Evolutionary conservation across 768 basidiomycete species (phyloP).

Genomic region (Lyophyllum semitale): DNA sequence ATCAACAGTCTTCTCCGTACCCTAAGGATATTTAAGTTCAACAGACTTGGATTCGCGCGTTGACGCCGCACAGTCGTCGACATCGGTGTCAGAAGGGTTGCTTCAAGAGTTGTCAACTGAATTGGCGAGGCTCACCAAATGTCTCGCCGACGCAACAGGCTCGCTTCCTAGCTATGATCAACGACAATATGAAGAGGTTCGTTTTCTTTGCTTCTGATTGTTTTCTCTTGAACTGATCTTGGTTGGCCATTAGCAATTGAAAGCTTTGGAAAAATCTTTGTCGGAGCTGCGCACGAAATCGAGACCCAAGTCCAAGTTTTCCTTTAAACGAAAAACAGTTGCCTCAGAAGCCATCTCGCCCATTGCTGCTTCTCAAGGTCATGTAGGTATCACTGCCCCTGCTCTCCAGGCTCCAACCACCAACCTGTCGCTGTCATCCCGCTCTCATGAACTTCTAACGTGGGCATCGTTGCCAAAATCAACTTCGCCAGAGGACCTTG

Average conservation of each 20-base stretch:
- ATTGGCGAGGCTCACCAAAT: constrained; percentile 61
- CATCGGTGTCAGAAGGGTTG: constrained; percentile 30
- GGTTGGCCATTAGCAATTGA: constrained; percentile 58
- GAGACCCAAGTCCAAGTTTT: constrained; percentile 60
- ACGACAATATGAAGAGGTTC: constrained; percentile 66
- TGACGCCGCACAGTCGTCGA: constrained; percentile 34
- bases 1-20: constrained; percentile 10
- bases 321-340: constrained; percentile 52
- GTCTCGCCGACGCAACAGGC: constrained; percentile 62
- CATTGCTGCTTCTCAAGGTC: background rate
- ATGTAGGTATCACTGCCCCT: background rate
- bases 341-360: constrained; percentile 14
- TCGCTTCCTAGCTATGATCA: constrained; percentile 76
- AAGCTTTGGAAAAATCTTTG: constrained; percentile 55
- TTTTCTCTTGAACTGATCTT: constrained; percentile 11
- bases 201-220: constrained; percentile 21
- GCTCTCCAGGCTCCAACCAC: constrained; percentile 20
- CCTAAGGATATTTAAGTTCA: constrained; percentile 16
- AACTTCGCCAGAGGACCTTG: constrained; percentile 48
- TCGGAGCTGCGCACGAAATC: constrained; percentile 49
- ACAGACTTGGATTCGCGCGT: constrained; percentile 54
- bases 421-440: constrained; percentile 46
- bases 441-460: constrained; percentile 48
- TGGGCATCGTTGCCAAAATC: constrained; percentile 39
- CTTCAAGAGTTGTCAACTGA: constrained; percentile 49